These are phyloP conservation scores for Paratrimastix pyriformis DNA, from an alignment of 78 protist species.

Conservation along the genomic window DNA sequence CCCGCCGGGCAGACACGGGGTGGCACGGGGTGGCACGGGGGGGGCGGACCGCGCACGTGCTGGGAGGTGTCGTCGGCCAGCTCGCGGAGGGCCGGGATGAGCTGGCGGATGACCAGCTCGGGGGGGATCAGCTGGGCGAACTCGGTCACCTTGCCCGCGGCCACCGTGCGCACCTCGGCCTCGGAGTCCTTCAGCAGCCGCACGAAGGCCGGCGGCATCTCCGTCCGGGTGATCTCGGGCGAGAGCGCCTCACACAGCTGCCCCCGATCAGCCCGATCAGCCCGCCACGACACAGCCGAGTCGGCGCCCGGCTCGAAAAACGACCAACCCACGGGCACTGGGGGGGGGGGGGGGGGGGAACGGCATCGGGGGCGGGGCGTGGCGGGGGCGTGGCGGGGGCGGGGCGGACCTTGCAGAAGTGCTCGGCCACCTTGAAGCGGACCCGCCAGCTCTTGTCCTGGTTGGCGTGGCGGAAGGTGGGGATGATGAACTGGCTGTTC, in stretches of 20 bases:
- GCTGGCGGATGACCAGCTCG: slow-evolving; percentile 12
- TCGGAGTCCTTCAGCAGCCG: slow-evolving; percentile 77
- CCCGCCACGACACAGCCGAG: background rate
- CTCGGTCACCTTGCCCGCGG: slow-evolving; percentile 62
- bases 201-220: slow-evolving; percentile 46
- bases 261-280: background rate
- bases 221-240: slow-evolving; percentile 49
- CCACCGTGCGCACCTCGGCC: slow-evolving; percentile 91
- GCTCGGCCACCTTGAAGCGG: slow-evolving; percentile 84
- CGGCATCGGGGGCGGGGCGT: too few species aligned
- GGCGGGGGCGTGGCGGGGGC: background rate
- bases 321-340: too few species aligned
- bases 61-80: slow-evolving; percentile 67
- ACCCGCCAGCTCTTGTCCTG: slow-evolving; percentile 91
- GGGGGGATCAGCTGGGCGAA: slow-evolving; percentile 39
- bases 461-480: slow-evolving; percentile 37
- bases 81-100: slow-evolving; percentile 57
- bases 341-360: too few species aligned
- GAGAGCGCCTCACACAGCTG: slow-evolving; percentile 35
- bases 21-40: too few species aligned
- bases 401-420: slow-evolving; percentile 20
- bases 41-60: slow-evolving; percentile 64
- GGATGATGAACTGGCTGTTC: slow-evolving; percentile 45
- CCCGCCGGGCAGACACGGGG: too few species aligned
- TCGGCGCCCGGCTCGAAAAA: too few species aligned